Evolutionary conservation across 2,329 filamentous ascomycete species (phyloP).

Genomic region (Trichoderma arundinaceum): DNA sequence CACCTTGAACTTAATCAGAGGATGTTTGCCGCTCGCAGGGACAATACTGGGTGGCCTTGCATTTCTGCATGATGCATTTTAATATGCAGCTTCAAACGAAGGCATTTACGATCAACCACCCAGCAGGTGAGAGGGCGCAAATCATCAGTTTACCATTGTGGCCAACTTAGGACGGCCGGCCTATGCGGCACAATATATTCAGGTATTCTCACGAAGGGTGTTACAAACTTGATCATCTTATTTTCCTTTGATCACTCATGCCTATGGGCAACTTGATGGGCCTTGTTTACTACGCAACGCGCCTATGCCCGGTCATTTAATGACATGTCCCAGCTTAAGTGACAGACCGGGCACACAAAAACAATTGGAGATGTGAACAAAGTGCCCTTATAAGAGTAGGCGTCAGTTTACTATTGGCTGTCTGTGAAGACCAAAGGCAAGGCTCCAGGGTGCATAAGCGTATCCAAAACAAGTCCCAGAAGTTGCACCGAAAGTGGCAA

Average conservation of each 20-base stretch:
- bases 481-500: background rate
- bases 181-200: too few relatives aligned
- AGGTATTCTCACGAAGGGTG: too few relatives aligned
- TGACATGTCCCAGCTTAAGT: background rate
- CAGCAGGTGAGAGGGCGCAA: background rate
- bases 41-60: constrained; percentile 38
- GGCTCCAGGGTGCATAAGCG: background rate
- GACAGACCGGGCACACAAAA: background rate
- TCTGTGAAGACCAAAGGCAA: background rate
- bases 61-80: constrained; percentile 31
- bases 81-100: background rate
- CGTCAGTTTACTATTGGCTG: background rate
- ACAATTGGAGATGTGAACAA: background rate
- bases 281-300: background rate
- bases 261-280: too few relatives aligned
- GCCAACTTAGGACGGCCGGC: too few relatives aligned
- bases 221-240: too few relatives aligned
- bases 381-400: background rate
- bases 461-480: background rate
- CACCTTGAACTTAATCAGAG: constrained; percentile 41
- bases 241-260: too few relatives aligned
- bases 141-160: background rate
- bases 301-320: background rate
- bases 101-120: background rate
- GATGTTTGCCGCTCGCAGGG: constrained; percentile 43